Percentiles rank a stretch among this genome's conserved stretches.
Evolutionary conservation across 495 filamentous ascomycete genomes (phyloP).

Genomic region (Trypethelium eluteriae): DNA sequence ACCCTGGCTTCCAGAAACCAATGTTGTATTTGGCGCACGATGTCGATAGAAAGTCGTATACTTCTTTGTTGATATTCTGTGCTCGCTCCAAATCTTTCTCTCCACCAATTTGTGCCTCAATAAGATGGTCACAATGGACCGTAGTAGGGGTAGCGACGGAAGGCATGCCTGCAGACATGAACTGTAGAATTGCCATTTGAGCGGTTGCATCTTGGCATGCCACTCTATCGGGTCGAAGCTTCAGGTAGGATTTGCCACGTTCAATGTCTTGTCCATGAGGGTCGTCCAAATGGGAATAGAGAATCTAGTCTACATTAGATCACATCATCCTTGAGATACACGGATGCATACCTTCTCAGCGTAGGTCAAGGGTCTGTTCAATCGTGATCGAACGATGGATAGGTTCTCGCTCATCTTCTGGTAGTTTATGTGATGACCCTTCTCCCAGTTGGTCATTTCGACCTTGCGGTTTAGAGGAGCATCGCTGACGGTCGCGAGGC

Average conservation of each 20-base stretch:
- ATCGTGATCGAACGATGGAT: slow-evolving; percentile 71
- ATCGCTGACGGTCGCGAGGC: slow-evolving; percentile 26
- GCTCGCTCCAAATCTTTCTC: slow-evolving; percentile 90
- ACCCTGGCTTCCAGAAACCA: slow-evolving; percentile 98
- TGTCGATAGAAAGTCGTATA: slow-evolving; percentile 93
- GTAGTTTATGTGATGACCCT: slow-evolving; percentile 76
- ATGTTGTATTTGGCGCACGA: slow-evolving; percentile 99
- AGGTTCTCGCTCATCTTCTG: slow-evolving; percentile 99
- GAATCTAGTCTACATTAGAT: slow-evolving; percentile 43
- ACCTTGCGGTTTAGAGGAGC: slow-evolving; percentile 66
- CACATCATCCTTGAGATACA: not conserved
- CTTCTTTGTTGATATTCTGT: slow-evolving; percentile 95
- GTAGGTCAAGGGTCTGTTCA: slow-evolving; percentile 88
- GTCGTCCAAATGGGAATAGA: slow-evolving; percentile 98
- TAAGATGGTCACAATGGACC: slow-evolving; percentile 98
- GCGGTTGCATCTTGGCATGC: slow-evolving; percentile 99
- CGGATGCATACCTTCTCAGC: slow-evolving; percentile 62
- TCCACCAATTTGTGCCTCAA: slow-evolving; percentile 93
- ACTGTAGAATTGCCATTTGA: slow-evolving; percentile 99
- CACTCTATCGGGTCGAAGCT: slow-evolving; percentile 92
- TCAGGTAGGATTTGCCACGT: slow-evolving; percentile 90
- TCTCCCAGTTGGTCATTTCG: slow-evolving; percentile 73
- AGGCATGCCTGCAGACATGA: slow-evolving; percentile 97
- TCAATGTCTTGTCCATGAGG: slow-evolving; percentile 93
- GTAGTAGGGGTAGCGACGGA: slow-evolving; percentile 91